These are phyloP conservation scores for Castanopsis chinensis DNA, from an alignment of 306 rosid genomes.

Conservation along the genomic window DNA sequence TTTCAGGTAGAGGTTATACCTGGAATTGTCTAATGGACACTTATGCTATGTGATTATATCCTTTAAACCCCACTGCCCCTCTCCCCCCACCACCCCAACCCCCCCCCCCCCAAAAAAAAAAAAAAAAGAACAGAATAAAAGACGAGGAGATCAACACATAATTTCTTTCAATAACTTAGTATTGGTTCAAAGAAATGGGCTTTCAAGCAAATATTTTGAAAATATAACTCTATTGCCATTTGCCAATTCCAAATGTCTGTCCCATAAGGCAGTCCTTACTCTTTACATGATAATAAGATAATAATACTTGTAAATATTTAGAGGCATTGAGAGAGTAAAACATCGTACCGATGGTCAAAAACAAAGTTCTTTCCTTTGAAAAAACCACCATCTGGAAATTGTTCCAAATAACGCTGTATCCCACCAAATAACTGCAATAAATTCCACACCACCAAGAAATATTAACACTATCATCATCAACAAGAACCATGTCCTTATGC, in stretches of 20 bases:
- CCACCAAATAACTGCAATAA: slow-evolving; percentile 83
- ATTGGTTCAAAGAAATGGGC: neutral
- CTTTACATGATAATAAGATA: slow-evolving; percentile 17
- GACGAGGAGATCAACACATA: neutral
- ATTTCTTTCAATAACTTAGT: neutral
- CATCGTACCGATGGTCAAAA: slow-evolving; percentile 80
- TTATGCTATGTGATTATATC: too few species aligned
- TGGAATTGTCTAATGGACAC: too few species aligned
- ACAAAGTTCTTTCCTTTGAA: slow-evolving; percentile 93
- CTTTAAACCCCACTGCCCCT: too few species aligned
- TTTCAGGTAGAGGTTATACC: too few species aligned
- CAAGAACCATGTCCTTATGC: neutral
- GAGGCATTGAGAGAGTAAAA: slow-evolving; percentile 13
- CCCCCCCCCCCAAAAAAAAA: too few species aligned
- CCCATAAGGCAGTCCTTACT: neutral
- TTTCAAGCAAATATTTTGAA: neutral
- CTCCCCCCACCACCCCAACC: too few species aligned
- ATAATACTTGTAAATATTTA: neutral
- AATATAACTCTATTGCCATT: neutral
- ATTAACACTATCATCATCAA: slow-evolving; percentile 2
- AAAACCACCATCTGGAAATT: slow-evolving; percentile 83
- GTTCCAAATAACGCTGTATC: slow-evolving; percentile 89
- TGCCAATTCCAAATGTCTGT: neutral
- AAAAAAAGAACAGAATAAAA: too few species aligned
- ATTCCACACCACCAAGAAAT: slow-evolving; percentile 16